A percentile compares a stretch with the other conserved stretches of the same genome.
phyloP scores from a whole-genome alignment of 2,329 filamentous ascomycete species.

The Talaromyces sp. region DNA sequence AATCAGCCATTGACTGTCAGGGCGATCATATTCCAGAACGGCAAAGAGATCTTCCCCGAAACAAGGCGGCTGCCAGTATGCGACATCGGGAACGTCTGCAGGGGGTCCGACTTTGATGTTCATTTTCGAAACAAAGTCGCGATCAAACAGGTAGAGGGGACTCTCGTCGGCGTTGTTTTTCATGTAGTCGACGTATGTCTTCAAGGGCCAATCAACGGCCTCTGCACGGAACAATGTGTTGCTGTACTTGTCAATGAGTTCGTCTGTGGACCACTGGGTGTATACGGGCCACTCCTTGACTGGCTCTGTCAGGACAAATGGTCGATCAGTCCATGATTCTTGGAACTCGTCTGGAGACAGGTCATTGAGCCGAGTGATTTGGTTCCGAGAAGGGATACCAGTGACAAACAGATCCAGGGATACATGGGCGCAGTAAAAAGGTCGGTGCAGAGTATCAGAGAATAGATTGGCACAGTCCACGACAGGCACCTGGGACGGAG shows the following conservation, averaged over 20 bases:
- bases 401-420: constrained; percentile 60
- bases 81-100: constrained; percentile 40
- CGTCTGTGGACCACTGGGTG: constrained; percentile 66
- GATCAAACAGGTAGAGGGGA: constrained; percentile 88
- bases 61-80: constrained; percentile 75
- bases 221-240: constrained; percentile 76
- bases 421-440: constrained; percentile 82
- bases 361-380: constrained; percentile 64
- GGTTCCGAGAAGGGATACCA: constrained; percentile 67
- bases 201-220: constrained; percentile 84
- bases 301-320: constrained; percentile 79
- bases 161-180: constrained; percentile 73
- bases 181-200: constrained; percentile 81
- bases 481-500: constrained; percentile 46
- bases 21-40: constrained; percentile 69
- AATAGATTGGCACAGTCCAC: constrained; percentile 75
- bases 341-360: constrained; percentile 70
- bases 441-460: constrained; percentile 83
- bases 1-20: constrained; percentile 89
- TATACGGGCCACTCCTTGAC: constrained; percentile 78
- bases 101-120: constrained; percentile 53
- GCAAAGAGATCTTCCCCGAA: constrained; percentile 85
- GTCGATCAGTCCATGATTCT: constrained; percentile 67
- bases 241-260: constrained; percentile 59
- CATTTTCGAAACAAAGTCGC: constrained; percentile 83